These are phyloP conservation scores for Phytophthora gonapodyides DNA, from an alignment of 352 stramenopile genomes.

Conservation along the genomic window DNA sequence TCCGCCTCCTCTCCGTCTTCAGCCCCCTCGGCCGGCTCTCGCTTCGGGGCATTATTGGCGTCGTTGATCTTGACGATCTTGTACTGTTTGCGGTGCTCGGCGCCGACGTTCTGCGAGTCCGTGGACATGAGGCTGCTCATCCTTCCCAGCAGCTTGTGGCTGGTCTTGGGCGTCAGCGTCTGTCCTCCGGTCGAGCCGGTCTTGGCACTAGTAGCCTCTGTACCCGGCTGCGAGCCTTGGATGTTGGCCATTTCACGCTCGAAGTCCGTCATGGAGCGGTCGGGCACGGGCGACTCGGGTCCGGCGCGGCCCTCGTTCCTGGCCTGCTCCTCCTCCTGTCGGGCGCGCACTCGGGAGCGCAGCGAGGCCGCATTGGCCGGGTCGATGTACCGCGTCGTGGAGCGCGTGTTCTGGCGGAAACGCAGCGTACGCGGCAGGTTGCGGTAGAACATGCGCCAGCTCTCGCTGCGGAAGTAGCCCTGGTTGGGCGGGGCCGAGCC, in stretches of 20 bases:
- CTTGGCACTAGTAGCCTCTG: slow-evolving; percentile 24
- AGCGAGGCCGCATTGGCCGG: slow-evolving; percentile 70
- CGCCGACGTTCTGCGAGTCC: slow-evolving; percentile 43
- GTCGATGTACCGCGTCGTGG: slow-evolving; percentile 78
- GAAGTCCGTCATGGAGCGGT: slow-evolving; percentile 51
- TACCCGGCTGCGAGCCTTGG: slow-evolving; percentile 11
- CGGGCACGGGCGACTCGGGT: slow-evolving; percentile 26
- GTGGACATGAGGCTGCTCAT: slow-evolving; percentile 68
- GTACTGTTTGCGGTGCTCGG: slow-evolving; percentile 49
- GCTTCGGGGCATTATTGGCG: slow-evolving; percentile 39
- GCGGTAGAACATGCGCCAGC: slow-evolving; percentile 69
- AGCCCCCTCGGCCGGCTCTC: slow-evolving; percentile 13
- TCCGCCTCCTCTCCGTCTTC: slow-evolving; percentile 30
- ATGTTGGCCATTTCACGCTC: slow-evolving; percentile 52
- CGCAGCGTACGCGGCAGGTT: slow-evolving; percentile 68
- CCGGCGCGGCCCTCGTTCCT: slow-evolving; percentile 38
- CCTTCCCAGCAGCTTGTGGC: slow-evolving; percentile 34
- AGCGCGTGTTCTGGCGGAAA: slow-evolving; percentile 79
- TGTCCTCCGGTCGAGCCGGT: slow-evolving; percentile 10
- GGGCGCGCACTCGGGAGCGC: slow-evolving; percentile 51
- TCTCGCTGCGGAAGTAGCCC: slow-evolving; percentile 40
- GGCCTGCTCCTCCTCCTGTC: slow-evolving; percentile 53
- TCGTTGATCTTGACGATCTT: slow-evolving; percentile 80
- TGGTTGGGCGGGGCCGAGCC: slow-evolving; percentile 17
- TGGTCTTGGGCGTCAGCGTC: slow-evolving; percentile 40